These are phyloP conservation scores for Leccinum ochraceum DNA, from an alignment of 768 basidiomycete species.

Conservation along the genomic window DNA sequence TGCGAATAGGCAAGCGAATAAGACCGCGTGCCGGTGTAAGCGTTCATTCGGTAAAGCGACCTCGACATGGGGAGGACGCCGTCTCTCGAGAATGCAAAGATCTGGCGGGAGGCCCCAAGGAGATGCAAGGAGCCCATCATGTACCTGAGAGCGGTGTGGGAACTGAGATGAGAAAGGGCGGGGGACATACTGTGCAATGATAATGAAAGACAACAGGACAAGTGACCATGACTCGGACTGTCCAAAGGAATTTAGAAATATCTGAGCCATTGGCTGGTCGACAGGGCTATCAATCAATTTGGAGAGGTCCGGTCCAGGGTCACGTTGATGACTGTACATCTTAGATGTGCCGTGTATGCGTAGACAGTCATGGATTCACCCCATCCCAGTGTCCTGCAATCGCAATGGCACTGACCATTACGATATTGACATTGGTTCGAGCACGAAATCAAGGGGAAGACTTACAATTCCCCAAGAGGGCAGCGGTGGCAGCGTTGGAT, in stretches of 20 bases:
- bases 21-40: not conserved
- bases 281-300: conserved; percentile 33
- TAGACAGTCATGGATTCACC: conserved; percentile 28
- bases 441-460: not conserved
- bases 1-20: not conserved
- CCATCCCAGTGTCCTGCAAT: conserved; percentile 48
- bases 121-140: conserved; percentile 24
- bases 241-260: conserved; percentile 43
- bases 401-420: conserved; percentile 36
- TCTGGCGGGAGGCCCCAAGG: not conserved
- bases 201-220: conserved; percentile 53
- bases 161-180: not conserved
- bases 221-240: conserved; percentile 37
- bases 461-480: conserved; percentile 58
- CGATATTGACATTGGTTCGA: not conserved
- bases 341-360: not conserved
- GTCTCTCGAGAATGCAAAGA: not conserved
- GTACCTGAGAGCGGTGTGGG: conserved; percentile 27
- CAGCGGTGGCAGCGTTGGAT: conserved; percentile 52
- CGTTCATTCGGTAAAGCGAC: not conserved
- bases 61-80: not conserved
- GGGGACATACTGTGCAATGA: conserved; percentile 42
- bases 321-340: conserved; percentile 45
- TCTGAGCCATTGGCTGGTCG: conserved; percentile 45
- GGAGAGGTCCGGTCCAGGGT: conserved; percentile 48